These are phyloP conservation scores for Viridothelium virens DNA, from an alignment of 495 filamentous ascomycete species.

Conservation along the genomic window DNA sequence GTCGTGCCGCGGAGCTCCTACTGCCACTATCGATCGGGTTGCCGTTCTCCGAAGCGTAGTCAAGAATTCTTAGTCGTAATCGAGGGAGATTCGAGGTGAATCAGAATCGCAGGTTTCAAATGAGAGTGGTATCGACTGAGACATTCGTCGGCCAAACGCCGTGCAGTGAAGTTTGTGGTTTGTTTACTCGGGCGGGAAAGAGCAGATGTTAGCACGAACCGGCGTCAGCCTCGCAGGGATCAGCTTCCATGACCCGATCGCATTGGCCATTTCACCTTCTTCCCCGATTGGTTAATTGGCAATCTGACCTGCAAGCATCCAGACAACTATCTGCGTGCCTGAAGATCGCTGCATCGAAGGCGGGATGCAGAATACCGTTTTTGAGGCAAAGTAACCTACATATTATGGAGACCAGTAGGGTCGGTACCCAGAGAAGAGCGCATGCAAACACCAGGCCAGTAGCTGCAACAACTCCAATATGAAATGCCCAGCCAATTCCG, in stretches of 20 bases:
- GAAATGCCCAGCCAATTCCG: too few species aligned
- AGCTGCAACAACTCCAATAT: too few species aligned
- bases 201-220: neutral
- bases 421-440: too few species aligned
- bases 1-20: neutral
- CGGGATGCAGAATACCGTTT: neutral
- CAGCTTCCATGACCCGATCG: neutral
- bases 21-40: neutral
- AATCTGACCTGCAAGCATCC: neutral
- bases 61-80: neutral
- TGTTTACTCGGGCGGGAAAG: neutral
- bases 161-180: constrained; percentile 2
- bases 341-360: neutral
- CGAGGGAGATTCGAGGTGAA: neutral
- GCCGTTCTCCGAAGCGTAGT: neutral
- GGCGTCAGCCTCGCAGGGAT: constrained; percentile 6
- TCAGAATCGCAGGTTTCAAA: neutral
- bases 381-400: too few species aligned
- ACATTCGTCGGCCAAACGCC: neutral
- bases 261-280: too few species aligned
- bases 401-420: too few species aligned
- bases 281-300: neutral
- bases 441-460: too few species aligned
- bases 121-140: neutral
- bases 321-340: neutral